A percentile compares a stretch with the other conserved stretches of the same genome.
These are phyloP conservation scores for Asterella californica DNA, from an alignment of 225 moss, liverwort and hornwort genomes.

Conservation along the genomic window DNA sequence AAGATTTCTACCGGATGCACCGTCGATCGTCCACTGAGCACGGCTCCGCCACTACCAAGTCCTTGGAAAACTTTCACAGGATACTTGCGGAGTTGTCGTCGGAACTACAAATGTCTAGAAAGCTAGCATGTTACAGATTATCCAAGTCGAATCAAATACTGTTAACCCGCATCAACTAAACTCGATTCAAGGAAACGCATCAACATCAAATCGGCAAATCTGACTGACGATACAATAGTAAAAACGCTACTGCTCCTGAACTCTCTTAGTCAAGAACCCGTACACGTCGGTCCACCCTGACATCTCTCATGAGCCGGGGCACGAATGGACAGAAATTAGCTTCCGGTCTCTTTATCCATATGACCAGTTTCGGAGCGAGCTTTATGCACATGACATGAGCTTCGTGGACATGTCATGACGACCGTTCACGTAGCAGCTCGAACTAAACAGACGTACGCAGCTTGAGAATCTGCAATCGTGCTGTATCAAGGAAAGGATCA, in stretches of 20 bases:
- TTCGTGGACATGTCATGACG: not conserved
- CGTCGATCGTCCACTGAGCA: no score
- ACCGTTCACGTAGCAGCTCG: not conserved
- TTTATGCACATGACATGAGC: not conserved
- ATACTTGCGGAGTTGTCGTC: not conserved
- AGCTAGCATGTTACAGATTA: not conserved
- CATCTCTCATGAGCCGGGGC: not conserved
- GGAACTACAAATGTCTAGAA: not conserved
- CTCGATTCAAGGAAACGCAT: not conserved
- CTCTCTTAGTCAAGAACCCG: not conserved
- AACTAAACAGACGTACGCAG: slow-evolving; percentile 18
- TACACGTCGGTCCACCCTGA: not conserved
- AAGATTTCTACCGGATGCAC: no score
- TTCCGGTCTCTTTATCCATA: not conserved
- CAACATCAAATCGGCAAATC: not conserved
- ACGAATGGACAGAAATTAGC: not conserved
- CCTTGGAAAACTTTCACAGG: not conserved
- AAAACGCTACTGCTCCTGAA: not conserved
- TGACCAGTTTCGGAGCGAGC: not conserved
- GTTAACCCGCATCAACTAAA: not conserved
- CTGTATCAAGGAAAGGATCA: slow-evolving; percentile 11
- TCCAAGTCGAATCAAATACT: not conserved
- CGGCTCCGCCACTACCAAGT: no score
- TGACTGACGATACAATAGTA: not conserved
- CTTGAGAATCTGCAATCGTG: not conserved